phyloP scores from a whole-genome alignment of 192 early-diverging fungal species.

The Coemansia sp. region DNA sequence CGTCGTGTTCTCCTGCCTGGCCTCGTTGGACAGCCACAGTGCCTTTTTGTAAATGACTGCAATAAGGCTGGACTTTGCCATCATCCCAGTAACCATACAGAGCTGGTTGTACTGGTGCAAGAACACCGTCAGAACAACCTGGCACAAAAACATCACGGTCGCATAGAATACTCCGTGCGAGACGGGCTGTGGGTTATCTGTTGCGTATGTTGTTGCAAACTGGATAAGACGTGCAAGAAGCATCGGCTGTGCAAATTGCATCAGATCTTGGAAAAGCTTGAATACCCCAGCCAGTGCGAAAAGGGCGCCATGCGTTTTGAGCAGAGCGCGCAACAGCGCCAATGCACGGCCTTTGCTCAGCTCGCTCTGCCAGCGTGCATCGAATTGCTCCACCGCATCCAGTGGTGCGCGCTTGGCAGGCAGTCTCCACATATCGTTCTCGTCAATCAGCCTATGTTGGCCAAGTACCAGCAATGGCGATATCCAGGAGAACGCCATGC shows the following conservation, averaged over 20 bases:
- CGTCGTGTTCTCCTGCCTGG: conserved; percentile 79
- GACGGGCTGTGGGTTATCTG: conserved; percentile 58
- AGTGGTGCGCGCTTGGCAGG: conserved; percentile 59
- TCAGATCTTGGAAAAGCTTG: conserved; percentile 73
- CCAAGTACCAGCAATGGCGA: conserved; percentile 78
- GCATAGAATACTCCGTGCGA: conserved; percentile 82
- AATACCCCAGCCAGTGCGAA: conserved; percentile 76
- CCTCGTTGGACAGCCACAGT: conserved; percentile 72
- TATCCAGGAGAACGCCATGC: conserved; percentile 86
- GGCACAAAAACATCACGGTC: conserved; percentile 70
- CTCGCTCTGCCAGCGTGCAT: conserved; percentile 68
- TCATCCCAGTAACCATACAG: conserved; percentile 71
- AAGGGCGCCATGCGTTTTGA: conserved; percentile 60
- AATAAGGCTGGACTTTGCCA: conserved; percentile 67
- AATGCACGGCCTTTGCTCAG: conserved; percentile 13
- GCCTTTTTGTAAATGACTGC: conserved; percentile 86
- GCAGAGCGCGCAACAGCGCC: conserved; percentile 58
- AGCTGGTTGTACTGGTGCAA: conserved; percentile 80
- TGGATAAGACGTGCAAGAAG: conserved; percentile 70
- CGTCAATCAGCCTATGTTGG: conserved; percentile 63
- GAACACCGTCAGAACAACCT: conserved; percentile 72
- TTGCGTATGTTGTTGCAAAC: conserved; percentile 52
- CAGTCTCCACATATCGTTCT: conserved; percentile 75
- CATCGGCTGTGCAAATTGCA: conserved; percentile 77
- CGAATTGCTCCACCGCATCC: conserved; percentile 64